Evolutionary conservation across 805 yeast species (phyloP), one percentile per base, ranked within the genome.

Genomic region (Candida michaelii): DNA sequence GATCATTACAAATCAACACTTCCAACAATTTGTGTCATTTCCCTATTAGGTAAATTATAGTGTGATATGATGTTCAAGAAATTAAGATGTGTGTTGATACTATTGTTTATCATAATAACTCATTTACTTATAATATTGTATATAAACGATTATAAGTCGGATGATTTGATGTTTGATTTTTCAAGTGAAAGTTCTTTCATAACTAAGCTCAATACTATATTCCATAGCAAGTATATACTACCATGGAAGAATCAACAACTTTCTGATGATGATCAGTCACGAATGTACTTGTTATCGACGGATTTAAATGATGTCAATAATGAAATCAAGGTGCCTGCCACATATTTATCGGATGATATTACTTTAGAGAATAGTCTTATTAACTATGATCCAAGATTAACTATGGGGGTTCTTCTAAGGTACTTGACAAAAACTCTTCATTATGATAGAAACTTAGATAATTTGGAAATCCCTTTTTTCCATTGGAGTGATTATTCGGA

Each of bases 401-500:
- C 69, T 4, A 38, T 54, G 29, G 59, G 60, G 1, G 16, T 58
- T 2, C 8, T 59, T 9, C 40, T 58, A 8, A 38, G 53, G n/a
- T 38, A 56, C 36, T 35, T 63, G 6, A 39, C 49, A 1, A 35
- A 50, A 14, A 42, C 46, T 27, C 30, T 52, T n/a, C 42, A 27
- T 12, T 27, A 39, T 13, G 40, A 18, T 27, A 19, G 23, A n/a
- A 10, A 21, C 13, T 2, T 48, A 5, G 43, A 46, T 10, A 39
- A 43, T 11, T 15, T 54, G 14, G 27, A 39, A 30, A 10, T 49
- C 13, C 53, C 66, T 1, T 49, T 41, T 40, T 65, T 65, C 43
- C 65, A 63, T 46, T 65, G 68, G 68, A 51, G 53, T n/a, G 70
- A 65, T 46, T 63, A 54, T 47, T 44, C 44, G 6, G 64, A 63